Conservation (phyloP, 2,329 filamentous ascomycete species). For the Alternaria infectoria region DNA sequence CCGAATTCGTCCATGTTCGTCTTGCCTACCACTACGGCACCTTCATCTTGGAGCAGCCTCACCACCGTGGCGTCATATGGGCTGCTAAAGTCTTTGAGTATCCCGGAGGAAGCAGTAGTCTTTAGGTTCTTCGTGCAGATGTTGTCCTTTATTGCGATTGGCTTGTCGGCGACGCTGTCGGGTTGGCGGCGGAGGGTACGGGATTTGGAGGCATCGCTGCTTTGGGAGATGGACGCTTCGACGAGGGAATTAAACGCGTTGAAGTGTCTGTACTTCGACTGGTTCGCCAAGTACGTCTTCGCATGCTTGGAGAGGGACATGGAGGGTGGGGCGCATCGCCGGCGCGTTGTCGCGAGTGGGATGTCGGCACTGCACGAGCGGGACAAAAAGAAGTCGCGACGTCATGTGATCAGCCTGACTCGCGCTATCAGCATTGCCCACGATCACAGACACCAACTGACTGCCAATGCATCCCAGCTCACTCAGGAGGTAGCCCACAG, state of each 20-base stretch:
- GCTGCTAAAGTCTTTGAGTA: constrained; percentile 71
- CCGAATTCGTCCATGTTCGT: constrained; percentile 96
- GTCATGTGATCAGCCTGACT: constrained; percentile 21
- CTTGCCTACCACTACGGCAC: constrained; percentile 73
- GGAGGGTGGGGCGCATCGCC: constrained; percentile 33
- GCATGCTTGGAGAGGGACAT: constrained; percentile 50
- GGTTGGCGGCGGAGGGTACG: background rate
- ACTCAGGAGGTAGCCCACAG: background rate
- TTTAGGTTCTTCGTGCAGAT: constrained; percentile 53
- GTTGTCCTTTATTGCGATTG: constrained; percentile 59
- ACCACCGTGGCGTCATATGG: constrained; percentile 87
- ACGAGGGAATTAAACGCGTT: constrained; percentile 48
- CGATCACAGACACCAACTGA: background rate
- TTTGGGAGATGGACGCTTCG: constrained; percentile 25
- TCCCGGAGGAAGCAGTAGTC: constrained; percentile 83
- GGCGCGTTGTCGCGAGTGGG: constrained; percentile 18
- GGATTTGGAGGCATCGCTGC: constrained; percentile 24
- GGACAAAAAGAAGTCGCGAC: constrained; percentile 16
- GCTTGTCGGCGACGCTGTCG: constrained; percentile 31
- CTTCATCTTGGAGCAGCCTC: constrained; percentile 66
- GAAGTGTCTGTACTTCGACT: constrained; percentile 39
- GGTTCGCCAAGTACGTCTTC: constrained; percentile 43
- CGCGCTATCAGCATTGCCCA: background rate
- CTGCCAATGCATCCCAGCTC: background rate
- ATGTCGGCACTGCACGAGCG: constrained; percentile 10